phyloP scores from a whole-genome alignment of 805 yeast species.

The Yarrowia sp. region DNA sequence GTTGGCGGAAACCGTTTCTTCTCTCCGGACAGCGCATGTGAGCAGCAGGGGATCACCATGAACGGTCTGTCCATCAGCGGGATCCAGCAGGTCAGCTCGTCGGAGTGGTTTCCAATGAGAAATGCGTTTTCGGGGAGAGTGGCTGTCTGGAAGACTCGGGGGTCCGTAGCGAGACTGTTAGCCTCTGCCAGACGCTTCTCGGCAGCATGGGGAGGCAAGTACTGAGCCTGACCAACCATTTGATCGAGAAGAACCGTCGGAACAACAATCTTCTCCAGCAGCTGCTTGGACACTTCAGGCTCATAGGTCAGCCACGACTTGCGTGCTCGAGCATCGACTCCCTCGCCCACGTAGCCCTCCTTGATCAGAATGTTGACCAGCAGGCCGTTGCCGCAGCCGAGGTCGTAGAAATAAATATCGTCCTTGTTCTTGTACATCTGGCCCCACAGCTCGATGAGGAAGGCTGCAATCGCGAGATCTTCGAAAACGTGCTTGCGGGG shows the following conservation, averaged over 20 bases:
- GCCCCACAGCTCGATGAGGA: conserved; percentile 82
- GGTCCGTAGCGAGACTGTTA: conserved; percentile 1
- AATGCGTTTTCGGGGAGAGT: conserved; percentile 59
- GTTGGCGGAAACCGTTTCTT: conserved; percentile 56
- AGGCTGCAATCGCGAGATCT: conserved; percentile 93
- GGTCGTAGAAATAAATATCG: conserved; percentile 71
- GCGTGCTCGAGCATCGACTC: conserved; percentile 85
- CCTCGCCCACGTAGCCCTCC: conserved; percentile 82
- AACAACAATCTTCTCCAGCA: conserved; percentile 77
- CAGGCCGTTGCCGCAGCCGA: conserved; percentile 95
- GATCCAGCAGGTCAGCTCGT: conserved; percentile 93
- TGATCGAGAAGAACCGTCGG: conserved; percentile 64
- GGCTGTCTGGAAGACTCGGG: conserved; percentile 12
- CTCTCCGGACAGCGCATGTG: conserved; percentile 79
- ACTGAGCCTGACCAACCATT: conserved; percentile 1
- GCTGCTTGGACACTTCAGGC: conserved; percentile 50
- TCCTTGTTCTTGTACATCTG: conserved; percentile 45
- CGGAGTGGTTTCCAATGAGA: conserved; percentile 91
- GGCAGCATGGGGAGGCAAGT: conserved; percentile 5
- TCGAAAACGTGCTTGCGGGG: conserved; percentile 95
- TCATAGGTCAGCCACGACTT: conserved; percentile 87
- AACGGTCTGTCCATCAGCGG: conserved; percentile 78
- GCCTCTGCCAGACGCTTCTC: not conserved
- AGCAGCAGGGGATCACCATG: conserved; percentile 92
- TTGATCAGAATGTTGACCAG: conserved; percentile 66